Evolutionary conservation across 176 grass and related monocot species (phyloP), one percentile per base, ranked within the genome.

Genomic region (Aegilops umbellulata): DNA sequence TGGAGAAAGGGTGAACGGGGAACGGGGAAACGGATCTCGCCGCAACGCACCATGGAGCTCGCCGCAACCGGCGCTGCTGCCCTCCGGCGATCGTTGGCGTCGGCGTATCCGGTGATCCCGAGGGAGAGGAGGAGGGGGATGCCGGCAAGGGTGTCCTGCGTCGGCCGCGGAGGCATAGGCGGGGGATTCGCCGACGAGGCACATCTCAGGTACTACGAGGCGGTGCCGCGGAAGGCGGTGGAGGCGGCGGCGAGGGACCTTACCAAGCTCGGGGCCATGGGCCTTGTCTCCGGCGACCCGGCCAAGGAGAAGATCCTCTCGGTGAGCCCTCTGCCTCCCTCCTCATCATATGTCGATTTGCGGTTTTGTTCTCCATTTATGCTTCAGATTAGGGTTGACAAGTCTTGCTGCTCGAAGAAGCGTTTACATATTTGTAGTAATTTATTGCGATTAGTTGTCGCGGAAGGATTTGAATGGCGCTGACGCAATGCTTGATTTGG

Each of bases 261-360:
- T 7, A 68, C 10, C 20, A 87, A 26, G 89, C 9, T 90, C 25
- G 44, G 80, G 9, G 31, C 74, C 32, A 83, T 83, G 84, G 84
- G 84, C 39, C 57, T 87, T 32, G 89, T 79, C 25, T 25, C 84
- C 2, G 66, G 84, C 3, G 80, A 90, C 10, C 58, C 74, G 3
- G 66, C 58, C 58, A 90, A 87, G 74, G 89, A 90, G 84, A 87
- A 74, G 34, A 76, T 87, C 16, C 89, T 90, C 32, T 65, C 74
- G 58, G 89, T 90, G 32, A 87, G 44, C 20, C 3, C 36, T 31
- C 38, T 78, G 2, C 24, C 5, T 30, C 39, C 62, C 7, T 25
- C 16, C 60, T 9, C 16, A 17, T 6, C 16, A 25, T 8, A 2
- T 4, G 12, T 31, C 13, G 8, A 22, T 68, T 53, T 60, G 6